Conservation (phyloP, 192 early-diverging fungal genomes). For the Coemansia sp. region DNA sequence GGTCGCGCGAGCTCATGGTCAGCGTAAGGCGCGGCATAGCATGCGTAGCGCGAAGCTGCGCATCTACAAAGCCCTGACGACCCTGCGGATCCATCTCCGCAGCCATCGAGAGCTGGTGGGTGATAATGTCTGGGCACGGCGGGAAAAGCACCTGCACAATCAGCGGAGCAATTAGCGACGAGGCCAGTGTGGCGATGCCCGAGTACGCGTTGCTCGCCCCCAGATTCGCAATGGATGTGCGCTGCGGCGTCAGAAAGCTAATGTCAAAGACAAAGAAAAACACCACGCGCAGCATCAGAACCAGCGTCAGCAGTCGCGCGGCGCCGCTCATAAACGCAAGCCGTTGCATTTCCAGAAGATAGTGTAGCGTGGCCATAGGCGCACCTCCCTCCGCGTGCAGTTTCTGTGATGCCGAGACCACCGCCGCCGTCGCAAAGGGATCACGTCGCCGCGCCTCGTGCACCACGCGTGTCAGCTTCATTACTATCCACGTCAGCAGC, state of each 20-base stretch:
- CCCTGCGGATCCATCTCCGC: conserved; percentile 17
- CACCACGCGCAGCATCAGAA: conserved; percentile 27
- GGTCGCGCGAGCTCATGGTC: conserved; percentile 21
- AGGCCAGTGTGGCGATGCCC: conserved; percentile 35
- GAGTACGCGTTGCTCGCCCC: conserved; percentile 31
- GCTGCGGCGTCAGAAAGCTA: conserved; percentile 37
- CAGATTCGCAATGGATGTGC: conserved; percentile 6
- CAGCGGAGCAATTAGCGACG: conserved; percentile 25
- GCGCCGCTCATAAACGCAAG: conserved; percentile 30
- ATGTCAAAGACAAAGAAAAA: conserved; percentile 45
- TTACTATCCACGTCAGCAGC: conserved; percentile 19
- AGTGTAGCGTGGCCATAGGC: conserved; percentile 23
- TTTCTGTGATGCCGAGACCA: conserved; percentile 22
- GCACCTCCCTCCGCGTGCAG: conserved; percentile 16
- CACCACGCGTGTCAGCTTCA: conserved; percentile 17
- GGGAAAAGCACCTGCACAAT: conserved; percentile 37
- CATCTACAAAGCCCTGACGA: conserved; percentile 32
- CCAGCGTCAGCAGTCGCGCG: conserved; percentile 11
- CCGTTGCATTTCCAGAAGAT: conserved; percentile 35
- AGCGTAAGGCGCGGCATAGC: conserved; percentile 21
- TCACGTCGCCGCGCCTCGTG: conserved; percentile 21
- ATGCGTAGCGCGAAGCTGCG: conserved; percentile 15
- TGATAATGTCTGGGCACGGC: conserved; percentile 11
- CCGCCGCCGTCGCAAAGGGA: conserved; percentile 23
- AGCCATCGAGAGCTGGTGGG: conserved; percentile 20